These are phyloP conservation scores for Candida xiaguanensis DNA, from an alignment of 805 yeast genomes.

Conservation along the genomic window DNA sequence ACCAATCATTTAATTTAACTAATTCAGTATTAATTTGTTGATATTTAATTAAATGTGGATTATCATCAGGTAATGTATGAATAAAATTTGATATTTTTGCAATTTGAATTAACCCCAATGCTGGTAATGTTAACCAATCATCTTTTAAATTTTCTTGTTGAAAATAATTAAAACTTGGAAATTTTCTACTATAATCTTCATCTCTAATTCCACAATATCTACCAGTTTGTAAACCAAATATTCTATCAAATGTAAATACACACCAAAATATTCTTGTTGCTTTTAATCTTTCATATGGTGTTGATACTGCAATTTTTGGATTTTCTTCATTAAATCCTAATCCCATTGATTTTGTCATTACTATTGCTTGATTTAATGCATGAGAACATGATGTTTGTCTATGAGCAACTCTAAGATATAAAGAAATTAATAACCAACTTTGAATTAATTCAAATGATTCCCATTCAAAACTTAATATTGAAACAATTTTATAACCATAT, in stretches of 20 bases:
- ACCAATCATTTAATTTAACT: constrained; percentile 26
- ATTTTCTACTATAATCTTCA: constrained; percentile 31
- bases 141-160: constrained; percentile 30
- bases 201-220: constrained; percentile 35
- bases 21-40: constrained; percentile 32
- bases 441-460: constrained; percentile 42
- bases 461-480: constrained; percentile 37
- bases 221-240: constrained; percentile 52
- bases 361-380: constrained; percentile 32
- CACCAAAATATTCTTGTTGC: constrained; percentile 53
- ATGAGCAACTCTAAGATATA: constrained; percentile 36
- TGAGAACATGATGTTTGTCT: constrained; percentile 33
- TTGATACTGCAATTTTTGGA: constrained; percentile 17
- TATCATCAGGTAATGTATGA: constrained; percentile 26
- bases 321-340: constrained; percentile 18
- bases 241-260: constrained; percentile 51
- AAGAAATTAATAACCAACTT: constrained; percentile 34
- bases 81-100: constrained; percentile 37
- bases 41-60: constrained; percentile 22
- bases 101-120: constrained; percentile 43
- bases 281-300: constrained; percentile 42
- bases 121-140: constrained; percentile 48
- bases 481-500: constrained; percentile 29
- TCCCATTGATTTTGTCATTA: constrained; percentile 39
- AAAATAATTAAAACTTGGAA: constrained; percentile 25